phyloP scores from a whole-genome alignment of 306 rosid genomes.

The Rosa chinensis region DNA sequence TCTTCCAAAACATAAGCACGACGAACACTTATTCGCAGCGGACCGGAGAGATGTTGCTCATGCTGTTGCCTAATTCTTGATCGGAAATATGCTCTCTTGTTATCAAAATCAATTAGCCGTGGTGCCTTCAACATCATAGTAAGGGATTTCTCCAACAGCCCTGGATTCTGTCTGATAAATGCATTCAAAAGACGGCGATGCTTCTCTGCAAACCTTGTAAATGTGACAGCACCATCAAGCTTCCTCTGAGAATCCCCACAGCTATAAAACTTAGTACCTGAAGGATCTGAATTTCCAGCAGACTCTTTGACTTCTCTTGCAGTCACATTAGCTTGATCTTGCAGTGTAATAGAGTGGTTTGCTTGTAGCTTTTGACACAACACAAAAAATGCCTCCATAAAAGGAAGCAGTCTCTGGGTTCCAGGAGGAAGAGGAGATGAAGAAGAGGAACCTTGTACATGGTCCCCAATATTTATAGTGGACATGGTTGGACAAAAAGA shows the following conservation, averaged over 20 bases:
- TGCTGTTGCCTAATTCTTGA: slow-evolving; percentile 97
- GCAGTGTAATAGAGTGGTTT: slow-evolving; percentile 58
- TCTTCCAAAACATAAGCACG: slow-evolving; percentile 98
- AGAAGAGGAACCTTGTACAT: slow-evolving; percentile 74
- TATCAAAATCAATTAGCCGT: slow-evolving; percentile 93
- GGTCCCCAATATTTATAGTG: slow-evolving; percentile 63
- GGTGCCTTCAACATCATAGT: slow-evolving; percentile 97
- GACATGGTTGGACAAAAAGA: slow-evolving; percentile 54
- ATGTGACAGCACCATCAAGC: slow-evolving; percentile 73
- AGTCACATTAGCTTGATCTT: slow-evolving; percentile 65
- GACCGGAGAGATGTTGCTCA: slow-evolving; percentile 88
- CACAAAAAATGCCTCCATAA: slow-evolving; percentile 96
- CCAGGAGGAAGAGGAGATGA: slow-evolving; percentile 98
- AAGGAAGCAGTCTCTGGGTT: slow-evolving; percentile 92
- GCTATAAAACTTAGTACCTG: slow-evolving; percentile 27
- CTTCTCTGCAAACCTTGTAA: slow-evolving; percentile 92
- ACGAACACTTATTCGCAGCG: slow-evolving; percentile 84
- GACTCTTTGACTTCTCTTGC: slow-evolving; percentile 96
- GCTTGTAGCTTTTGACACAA: slow-evolving; percentile 93
- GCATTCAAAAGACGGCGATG: slow-evolving; percentile 96
- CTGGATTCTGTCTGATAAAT: slow-evolving; percentile 92
- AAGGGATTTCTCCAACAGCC: slow-evolving; percentile 93
- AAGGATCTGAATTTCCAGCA: slow-evolving; percentile 59
- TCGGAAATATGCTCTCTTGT: slow-evolving; percentile 91
- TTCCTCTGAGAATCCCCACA: slow-evolving; percentile 65